Evolutionary conservation across 1,139 yeast genomes (phyloP).

Genomic region (Diutina pseudorugosa): DNA sequence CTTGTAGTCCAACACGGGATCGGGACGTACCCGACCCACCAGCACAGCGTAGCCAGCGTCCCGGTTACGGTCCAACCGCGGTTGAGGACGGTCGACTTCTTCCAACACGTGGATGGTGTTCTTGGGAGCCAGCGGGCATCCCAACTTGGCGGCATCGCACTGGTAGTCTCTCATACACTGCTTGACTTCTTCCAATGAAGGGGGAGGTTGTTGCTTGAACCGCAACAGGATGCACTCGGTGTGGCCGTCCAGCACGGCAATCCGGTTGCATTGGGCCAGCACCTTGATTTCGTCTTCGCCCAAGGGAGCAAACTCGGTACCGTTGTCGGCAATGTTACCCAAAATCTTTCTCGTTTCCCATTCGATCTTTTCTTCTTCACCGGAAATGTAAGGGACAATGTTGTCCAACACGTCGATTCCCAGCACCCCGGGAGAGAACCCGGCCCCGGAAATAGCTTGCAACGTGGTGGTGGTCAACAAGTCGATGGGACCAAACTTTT

Average conservation of each 20-base stretch:
- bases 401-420: conserved; percentile 93
- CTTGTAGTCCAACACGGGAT: conserved; percentile 85
- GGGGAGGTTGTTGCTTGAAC: conserved; percentile 74
- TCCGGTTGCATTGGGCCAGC: conserved; percentile 94
- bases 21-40: conserved; percentile 90
- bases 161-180: conserved; percentile 55
- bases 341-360: conserved; percentile 96
- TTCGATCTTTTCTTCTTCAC: conserved; percentile 97
- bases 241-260: conserved; percentile 96
- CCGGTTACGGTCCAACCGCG: conserved; percentile 92
- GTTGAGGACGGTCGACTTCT: conserved; percentile 92
- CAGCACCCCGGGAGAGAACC: conserved; percentile 95
- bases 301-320: conserved; percentile 48
- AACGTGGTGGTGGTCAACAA: conserved; percentile 80
- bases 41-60: conserved; percentile 91
- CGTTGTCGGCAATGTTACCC: conserved; percentile 46
- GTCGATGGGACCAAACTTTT: conserved; percentile 80
- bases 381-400: conserved; percentile 86
- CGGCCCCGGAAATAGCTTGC: conserved; percentile 98
- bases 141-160: conserved; percentile 72
- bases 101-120: conserved; percentile 86
- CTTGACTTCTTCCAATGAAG: conserved; percentile 72
- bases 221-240: conserved; percentile 87
- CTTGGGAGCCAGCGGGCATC: conserved; percentile 88
- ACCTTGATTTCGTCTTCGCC: conserved; percentile 67